Evolutionary conservation across 2,329 filamentous ascomycete genomes (phyloP).

Genomic region (Herpotrichia juniperi): DNA sequence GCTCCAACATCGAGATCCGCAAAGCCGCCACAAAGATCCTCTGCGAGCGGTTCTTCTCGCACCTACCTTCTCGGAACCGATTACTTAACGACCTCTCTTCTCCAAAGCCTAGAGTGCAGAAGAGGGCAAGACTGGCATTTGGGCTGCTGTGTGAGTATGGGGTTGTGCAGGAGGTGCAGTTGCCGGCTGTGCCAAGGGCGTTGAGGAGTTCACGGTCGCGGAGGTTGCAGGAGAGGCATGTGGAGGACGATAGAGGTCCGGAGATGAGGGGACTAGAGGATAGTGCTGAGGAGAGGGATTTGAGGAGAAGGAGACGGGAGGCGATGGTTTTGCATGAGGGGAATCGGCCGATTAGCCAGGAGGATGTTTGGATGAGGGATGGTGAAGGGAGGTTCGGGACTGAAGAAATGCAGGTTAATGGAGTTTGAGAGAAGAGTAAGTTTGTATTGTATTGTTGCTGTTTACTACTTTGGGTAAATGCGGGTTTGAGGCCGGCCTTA

Average conservation of each 20-base stretch:
- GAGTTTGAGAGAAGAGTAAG: not conserved
- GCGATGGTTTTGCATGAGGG: constrained; percentile 91
- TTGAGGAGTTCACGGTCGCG: not conserved
- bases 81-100: constrained; percentile 34
- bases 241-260: not conserved
- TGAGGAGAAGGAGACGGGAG: constrained; percentile 78
- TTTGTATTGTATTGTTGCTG: no score
- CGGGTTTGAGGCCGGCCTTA: no score
- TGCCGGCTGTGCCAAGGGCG: constrained; percentile 5
- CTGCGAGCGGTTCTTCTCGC: constrained; percentile 41
- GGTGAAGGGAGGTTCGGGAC: constrained; percentile 20
- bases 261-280: constrained; percentile 3
- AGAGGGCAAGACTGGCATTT: constrained; percentile 32
- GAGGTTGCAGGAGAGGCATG: not conserved
- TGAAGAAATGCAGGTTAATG: constrained; percentile 5
- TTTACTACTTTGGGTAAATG: no score
- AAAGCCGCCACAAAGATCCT: constrained; percentile 46
- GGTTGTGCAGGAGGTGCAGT: constrained; percentile 17
- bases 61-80: constrained; percentile 19
- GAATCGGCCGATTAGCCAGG: constrained; percentile 72
- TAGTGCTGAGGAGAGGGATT: constrained; percentile 67
- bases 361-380: constrained; percentile 75
- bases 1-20: constrained; percentile 52
- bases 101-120: constrained; percentile 18
- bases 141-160: constrained; percentile 33